Conservation (phyloP, 805 yeast species). For the Pichia cabralensis region DNA sequence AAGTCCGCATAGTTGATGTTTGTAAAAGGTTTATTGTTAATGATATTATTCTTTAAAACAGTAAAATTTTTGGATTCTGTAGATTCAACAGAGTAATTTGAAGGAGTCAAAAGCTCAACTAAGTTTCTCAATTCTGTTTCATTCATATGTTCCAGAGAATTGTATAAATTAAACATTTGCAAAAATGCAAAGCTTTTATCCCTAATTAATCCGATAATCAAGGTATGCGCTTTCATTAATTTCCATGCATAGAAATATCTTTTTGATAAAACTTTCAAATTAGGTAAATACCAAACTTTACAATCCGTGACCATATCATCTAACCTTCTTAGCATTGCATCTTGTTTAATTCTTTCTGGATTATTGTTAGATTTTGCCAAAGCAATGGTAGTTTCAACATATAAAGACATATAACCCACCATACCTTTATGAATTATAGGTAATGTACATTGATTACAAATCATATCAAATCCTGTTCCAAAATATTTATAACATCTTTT, state of each 20-base stretch:
- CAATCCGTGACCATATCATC: too few species aligned
- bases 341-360: too few species aligned
- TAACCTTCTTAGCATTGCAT: too few species aligned
- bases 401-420: constrained; percentile 12
- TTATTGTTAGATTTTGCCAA: neutral
- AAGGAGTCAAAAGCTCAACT: constrained; percentile 6
- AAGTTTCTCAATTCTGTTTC: constrained; percentile 13
- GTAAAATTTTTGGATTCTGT: constrained; percentile 1
- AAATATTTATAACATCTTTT: constrained; percentile 20
- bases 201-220: constrained; percentile 28
- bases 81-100: neutral
- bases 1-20: too few species aligned
- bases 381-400: constrained; percentile 19
- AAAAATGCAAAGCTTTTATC: constrained; percentile 6
- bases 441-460: constrained; percentile 30
- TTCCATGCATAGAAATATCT: constrained; percentile 63
- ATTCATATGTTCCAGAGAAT: constrained; percentile 13
- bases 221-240: constrained; percentile 46
- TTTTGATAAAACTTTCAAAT: constrained; percentile 37
- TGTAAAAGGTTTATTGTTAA: too few species aligned
- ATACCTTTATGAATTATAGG: constrained; percentile 30
- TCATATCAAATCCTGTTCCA: constrained; percentile 30
- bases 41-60: neutral
- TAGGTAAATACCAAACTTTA: constrained; percentile 30
- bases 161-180: constrained; percentile 2